Conservation (phyloP, 2,329 filamentous ascomycete genomes). For the Pseudogymnoascus sp. region DNA sequence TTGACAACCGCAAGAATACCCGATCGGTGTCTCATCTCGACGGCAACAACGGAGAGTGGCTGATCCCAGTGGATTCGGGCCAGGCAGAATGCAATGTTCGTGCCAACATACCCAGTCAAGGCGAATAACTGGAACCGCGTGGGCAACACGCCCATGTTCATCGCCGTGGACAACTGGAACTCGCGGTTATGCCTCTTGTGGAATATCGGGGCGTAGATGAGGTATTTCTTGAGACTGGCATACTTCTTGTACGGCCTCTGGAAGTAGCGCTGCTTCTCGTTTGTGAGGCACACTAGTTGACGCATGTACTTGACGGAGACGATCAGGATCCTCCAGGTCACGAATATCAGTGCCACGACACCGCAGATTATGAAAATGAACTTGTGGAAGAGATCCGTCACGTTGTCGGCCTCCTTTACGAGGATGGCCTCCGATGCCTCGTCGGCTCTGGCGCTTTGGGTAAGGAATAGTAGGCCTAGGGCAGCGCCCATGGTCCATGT, state of each 20-base stretch:
- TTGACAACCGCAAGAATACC: conserved; percentile 66
- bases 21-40: conserved; percentile 56
- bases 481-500: neutral
- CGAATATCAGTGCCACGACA: conserved; percentile 52
- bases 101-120: conserved; percentile 57
- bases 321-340: conserved; percentile 58
- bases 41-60: conserved; percentile 36
- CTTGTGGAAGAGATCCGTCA: conserved; percentile 48
- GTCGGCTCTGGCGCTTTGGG: neutral
- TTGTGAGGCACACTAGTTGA: conserved; percentile 66
- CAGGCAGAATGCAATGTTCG: conserved; percentile 71
- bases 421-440: neutral
- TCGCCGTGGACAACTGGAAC: conserved; percentile 57
- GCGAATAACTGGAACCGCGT: conserved; percentile 70
- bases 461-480: neutral
- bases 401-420: conserved; percentile 17
- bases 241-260: conserved; percentile 44
- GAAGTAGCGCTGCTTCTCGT: conserved; percentile 75
- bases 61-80: conserved; percentile 53
- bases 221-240: conserved; percentile 58
- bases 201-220: conserved; percentile 64
- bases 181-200: conserved; percentile 70
- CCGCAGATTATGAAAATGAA: conserved; percentile 59
- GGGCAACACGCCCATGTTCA: conserved; percentile 69
- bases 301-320: conserved; percentile 60